phyloP scores from a whole-genome alignment of 2,329 filamentous ascomycete species.

The Colletotrichum melonis region DNA sequence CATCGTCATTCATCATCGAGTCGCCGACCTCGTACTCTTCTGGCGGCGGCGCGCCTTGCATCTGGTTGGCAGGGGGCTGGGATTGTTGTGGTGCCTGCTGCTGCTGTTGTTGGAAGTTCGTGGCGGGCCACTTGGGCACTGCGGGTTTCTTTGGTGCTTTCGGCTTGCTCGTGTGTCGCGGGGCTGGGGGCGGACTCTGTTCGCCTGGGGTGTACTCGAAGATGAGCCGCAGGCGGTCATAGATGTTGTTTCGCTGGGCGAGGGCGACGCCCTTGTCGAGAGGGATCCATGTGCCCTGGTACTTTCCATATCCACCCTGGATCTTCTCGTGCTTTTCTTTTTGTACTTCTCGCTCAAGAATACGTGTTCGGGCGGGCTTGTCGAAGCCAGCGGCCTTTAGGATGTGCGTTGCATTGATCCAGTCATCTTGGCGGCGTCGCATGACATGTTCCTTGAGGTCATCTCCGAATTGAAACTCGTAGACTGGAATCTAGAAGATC shows the following conservation, averaged over 20 bases:
- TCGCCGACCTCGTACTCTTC: conserved; percentile 76
- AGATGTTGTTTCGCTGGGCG: conserved; percentile 87
- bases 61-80: conserved; percentile 36
- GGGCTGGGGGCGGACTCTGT: conserved; percentile 90
- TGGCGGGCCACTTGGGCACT: conserved; percentile 70
- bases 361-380: conserved; percentile 93
- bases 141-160: conserved; percentile 78
- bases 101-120: conserved; percentile 37
- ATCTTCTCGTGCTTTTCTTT: conserved; percentile 98
- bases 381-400: conserved; percentile 97
- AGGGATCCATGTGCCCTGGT: conserved; percentile 98
- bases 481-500: conserved; percentile 82
- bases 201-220: conserved; percentile 90
- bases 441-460: conserved; percentile 91
- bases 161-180: conserved; percentile 90
- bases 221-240: conserved; percentile 85
- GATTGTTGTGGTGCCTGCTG: conserved; percentile 7
- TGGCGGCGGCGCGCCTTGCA: conserved; percentile 42
- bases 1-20: conserved; percentile 76
- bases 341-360: conserved; percentile 95
- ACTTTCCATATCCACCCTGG: conserved; percentile 98
- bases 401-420: conserved; percentile 99
- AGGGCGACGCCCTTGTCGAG: conserved; percentile 83
- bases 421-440: conserved; percentile 91
- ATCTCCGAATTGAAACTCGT: conserved; percentile 87